Base-by-base conservation (phyloP, 352 stramenopile genomes). In the Ochromonadaceae sp. region DNA sequence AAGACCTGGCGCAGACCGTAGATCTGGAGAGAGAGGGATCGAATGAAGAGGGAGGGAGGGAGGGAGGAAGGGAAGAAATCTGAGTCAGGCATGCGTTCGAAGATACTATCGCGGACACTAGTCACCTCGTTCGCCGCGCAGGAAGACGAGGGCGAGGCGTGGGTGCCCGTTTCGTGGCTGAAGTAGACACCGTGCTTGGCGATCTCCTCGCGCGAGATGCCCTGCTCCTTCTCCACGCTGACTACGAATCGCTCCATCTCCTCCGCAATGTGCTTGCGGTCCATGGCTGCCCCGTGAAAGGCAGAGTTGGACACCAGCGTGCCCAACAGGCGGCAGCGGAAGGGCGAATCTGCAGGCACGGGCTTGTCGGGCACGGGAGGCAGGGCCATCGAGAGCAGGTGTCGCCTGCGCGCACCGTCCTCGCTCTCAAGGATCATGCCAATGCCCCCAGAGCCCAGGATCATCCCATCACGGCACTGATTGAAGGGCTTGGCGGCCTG, bases 121-220 rank as follows among this genome's bases (percentile, higher is more conserved):
- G n/a, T 35, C 36, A 60, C 74, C 77, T 97, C 91, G 59, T 95
- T 93, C 62, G 84, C 89, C n/a, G 89, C 83, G 76, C 91, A 97
- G 59, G 84, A 94, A 10, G 78, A 79, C 42, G 75, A 88, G 32
- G 81, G 75, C 1, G 87, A 93, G 22, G 89, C 86, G 76, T 97
- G 92, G 28, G 89, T 97, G 62, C 84, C 88, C 25, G 91, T 97
- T 72, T 97, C 91, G 70, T 97, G 91, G 49, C 85, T 95, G 75
- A 96, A 96, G 74, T 96, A 97, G 25, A 96, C 86, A 67, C 91
- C 91, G 60, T 94, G 76, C 10, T 68, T 74, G 1, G 87, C 88
- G 57, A 97, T 87, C 53, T 92, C 77, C 39, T 79, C 73, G 42
- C 89, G 85, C 30, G 81, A 85, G 48, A 97, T 92, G 52, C 84